Base-by-base conservation (phyloP, 768 basidiomycete genomes). In the Ramaria sp. region DNA sequence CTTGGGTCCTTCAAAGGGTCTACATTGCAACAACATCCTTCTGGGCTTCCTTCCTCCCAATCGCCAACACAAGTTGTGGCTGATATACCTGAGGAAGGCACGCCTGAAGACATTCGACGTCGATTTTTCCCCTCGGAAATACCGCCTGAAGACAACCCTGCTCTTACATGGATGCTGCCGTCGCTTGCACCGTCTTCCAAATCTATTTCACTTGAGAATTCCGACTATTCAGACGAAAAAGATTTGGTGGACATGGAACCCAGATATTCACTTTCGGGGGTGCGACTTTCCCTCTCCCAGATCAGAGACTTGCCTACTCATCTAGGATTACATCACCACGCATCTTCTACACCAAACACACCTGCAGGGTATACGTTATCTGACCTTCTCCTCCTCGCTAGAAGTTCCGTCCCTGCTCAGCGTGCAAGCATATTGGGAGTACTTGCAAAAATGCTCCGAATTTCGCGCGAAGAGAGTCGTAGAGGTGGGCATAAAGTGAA, bases 301-400 rank as follows among this genome's bases (percentile, higher is more conserved):
- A 77, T 79, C 2, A 65, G 73, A 0, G 73, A 71, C 1, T 72
- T 95, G 2, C 92, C 91, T 1, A 84, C 88, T 0, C 83, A 92
- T 68, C 75, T 91, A 5, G 93, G 93, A 3, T 72, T 95, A 3
- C 92, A 97, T 66, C 93, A 96, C 63, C 93, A 95, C 63, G 84
- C 91, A 0, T 82, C 88, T 53, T 37, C 44, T 30, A 27, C 53
- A 20, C 30, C 74, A 5, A 78, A 83, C 1, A 68, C 72, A 30
- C 79, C 76, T 55, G 93, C 93, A 0, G 93, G 92, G 0, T 96
- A 96, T 67, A 93, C 89, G 0, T 70, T 95, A 1, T 83, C 89
- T 42, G 93, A 95, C 57, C 73, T 95, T 3, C 83, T 94, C 43
- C 69, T 87, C 38, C 74, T 94, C 8, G 79, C 82, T 3, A 72